phyloP scores from a whole-genome alignment of 768 basidiomycete genomes.

The Psilocybe cubensis region DNA sequence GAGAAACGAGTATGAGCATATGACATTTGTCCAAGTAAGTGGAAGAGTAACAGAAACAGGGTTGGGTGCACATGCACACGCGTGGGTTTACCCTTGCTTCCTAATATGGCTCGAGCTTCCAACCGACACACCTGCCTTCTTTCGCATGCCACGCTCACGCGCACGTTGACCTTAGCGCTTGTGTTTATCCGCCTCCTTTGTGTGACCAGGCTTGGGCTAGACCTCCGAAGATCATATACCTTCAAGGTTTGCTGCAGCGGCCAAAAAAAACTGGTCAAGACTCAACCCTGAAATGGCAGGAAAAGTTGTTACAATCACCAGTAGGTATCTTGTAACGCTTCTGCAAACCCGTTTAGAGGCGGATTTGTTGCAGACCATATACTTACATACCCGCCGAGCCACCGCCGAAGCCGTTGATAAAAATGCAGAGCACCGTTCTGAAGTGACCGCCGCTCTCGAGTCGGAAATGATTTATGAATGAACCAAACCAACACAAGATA shows the following conservation, averaged over 20 bases:
- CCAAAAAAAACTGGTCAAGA: too few species aligned
- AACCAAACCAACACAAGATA: conserved; percentile 2
- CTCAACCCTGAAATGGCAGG: too few species aligned
- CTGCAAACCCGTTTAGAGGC: too few species aligned
- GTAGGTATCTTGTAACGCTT: too few species aligned
- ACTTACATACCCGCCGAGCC: background rate
- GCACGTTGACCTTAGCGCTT: background rate
- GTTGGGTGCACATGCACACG: background rate
- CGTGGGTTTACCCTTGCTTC: background rate
- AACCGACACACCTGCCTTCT: background rate
- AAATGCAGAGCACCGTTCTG: conserved; percentile 12
- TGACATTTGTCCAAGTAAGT: too few species aligned
- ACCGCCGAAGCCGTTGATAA: conserved; percentile 12
- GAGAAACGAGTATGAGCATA: too few species aligned
- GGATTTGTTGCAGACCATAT: too few species aligned
- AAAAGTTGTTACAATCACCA: background rate
- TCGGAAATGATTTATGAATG: background rate
- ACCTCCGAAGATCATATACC: too few species aligned
- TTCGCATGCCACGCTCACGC: background rate
- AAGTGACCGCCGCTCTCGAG: background rate
- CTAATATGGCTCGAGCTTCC: background rate
- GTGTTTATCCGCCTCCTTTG: background rate
- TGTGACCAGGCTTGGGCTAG: background rate
- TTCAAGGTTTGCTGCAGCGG: too few species aligned
- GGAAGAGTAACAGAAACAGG: too few species aligned